A percentile compares a stretch with the other conserved stretches of the same genome.
Evolutionary conservation across 23 red algal species (phyloP).

Genomic region (Gracilaria gracilis): DNA sequence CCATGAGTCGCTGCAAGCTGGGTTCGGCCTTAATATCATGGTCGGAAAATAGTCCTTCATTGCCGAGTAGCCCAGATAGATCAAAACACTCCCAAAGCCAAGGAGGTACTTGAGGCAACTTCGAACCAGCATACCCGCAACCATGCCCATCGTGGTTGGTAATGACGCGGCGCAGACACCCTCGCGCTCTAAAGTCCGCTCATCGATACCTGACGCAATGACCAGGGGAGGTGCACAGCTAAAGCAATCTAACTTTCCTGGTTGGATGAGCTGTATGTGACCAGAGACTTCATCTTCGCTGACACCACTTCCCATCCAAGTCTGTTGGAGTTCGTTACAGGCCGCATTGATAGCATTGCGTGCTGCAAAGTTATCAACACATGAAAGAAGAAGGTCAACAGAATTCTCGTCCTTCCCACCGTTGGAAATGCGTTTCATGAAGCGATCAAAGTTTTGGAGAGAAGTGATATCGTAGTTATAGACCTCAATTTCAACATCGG

Average conservation of each 20-base stretch:
- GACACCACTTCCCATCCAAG: conserved; percentile 93
- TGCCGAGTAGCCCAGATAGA: conserved; percentile 83
- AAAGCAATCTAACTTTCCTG: conserved; percentile 82
- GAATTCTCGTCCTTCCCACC: conserved; percentile 42
- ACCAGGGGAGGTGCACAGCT: conserved; percentile 90
- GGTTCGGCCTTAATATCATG: conserved; percentile 76
- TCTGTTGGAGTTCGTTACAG: conserved; percentile 72
- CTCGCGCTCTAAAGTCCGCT: conserved; percentile 77
- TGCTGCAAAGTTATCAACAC: conserved; percentile 94
- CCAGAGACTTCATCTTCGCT: conserved; percentile 91
- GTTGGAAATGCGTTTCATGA: conserved; percentile 38
- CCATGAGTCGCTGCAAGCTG: conserved; percentile 66
- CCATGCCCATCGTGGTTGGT: conserved; percentile 94
- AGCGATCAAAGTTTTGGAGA: conserved; percentile 69
- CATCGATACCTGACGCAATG: conserved; percentile 87
- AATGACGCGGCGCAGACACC: conserved; percentile 95
- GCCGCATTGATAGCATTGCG: conserved; percentile 85
- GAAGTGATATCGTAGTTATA: conserved; percentile 84
- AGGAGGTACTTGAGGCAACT: conserved; percentile 77
- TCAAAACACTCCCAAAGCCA: conserved; percentile 70
- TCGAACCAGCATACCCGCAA: conserved; percentile 88
- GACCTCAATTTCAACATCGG: conserved; percentile 79
- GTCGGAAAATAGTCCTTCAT: conserved; percentile 76
- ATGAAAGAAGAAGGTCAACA: conserved; percentile 83
- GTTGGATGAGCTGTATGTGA: conserved; percentile 91